A percentile compares a stretch with the other conserved stretches of the same genome.
Conservation (phyloP, 768 basidiomycete genomes). For the Mycena albidolilacea region DNA sequence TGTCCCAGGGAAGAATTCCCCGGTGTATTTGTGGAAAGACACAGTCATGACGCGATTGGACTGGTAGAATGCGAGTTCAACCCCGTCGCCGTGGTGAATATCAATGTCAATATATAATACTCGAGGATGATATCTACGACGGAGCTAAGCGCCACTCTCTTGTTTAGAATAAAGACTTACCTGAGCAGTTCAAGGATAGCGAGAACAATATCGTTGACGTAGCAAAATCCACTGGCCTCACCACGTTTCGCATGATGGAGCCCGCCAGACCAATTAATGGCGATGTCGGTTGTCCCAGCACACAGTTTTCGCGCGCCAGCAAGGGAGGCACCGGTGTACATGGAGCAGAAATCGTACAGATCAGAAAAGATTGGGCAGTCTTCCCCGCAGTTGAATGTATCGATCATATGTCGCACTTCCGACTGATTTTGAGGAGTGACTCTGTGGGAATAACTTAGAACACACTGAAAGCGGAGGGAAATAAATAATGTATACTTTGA, state of each 20-base stretch:
- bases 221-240: constrained; percentile 99
- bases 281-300: constrained; percentile 92
- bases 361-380: constrained; percentile 98
- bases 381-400: constrained; percentile 94
- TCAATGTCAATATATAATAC: constrained; percentile 99
- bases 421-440: constrained; percentile 84
- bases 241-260: constrained; percentile 98
- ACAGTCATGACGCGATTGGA: constrained; percentile 99
- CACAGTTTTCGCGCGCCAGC: constrained; percentile 92
- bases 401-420: constrained; percentile 83
- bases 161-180: constrained; percentile 55
- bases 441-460: constrained; percentile 55
- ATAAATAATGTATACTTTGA: constrained; percentile 70
- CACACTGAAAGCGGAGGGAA: background rate
- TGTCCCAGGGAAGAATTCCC: constrained; percentile 98
- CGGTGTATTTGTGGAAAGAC: constrained; percentile 99
- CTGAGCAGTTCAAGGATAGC: constrained; percentile 93
- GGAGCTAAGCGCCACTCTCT: constrained; percentile 1
- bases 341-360: constrained; percentile 93
- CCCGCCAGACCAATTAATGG: constrained; percentile 99
- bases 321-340: constrained; percentile 94
- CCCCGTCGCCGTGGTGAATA: constrained; percentile 98
- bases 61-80: constrained; percentile 98
- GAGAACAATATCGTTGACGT: constrained; percentile 96
- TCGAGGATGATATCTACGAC: constrained; percentile 85